Base-by-base conservation (phyloP, 2,329 filamentous ascomycete genomes). In the Aspergillus alliaceus region DNA sequence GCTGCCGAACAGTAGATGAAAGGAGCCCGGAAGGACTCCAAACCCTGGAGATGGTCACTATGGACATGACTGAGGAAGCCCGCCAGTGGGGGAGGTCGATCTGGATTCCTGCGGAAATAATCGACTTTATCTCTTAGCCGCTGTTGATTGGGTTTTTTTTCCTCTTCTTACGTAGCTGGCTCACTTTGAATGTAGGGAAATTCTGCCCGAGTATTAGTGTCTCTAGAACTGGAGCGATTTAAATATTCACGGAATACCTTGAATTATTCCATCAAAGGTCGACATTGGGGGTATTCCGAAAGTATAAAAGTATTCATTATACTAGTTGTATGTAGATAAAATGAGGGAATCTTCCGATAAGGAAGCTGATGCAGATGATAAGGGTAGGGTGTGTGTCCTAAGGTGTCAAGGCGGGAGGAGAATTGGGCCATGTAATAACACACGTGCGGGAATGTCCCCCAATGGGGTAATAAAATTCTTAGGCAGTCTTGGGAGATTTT, bases 21-120 rank as follows among this genome's bases (percentile, higher is more conserved):
- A 0, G 91, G 90, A 27, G 90, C 86, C 46, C 86, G 84, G 53
- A 93, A 81, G 12, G 82, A 84, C 65, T 96, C 91, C 1, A 97
- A 81, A 0, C 93, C 93, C 34, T 83, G 82, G 1, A 97, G 82
- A 74, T 97, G 93, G 66, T 97, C 93, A 62, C 89, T 96, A 70
- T 97, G 93, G 2, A 96, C 86, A 82, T 98, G 93, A 73, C 90
- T 96, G 25, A 98, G 80, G 69, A 98, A 96, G 72, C 89, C 95
- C 15, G 90, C 92, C 54, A 95, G 75, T 0, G 91, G 90, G 4
- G 89, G 82, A 15, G 75, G 81, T 15, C 75, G 74, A 6, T 78
- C 78, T 4, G 79, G 75, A 47, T 81, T 79, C 15, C 75, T 77
- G 24, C 90, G 85, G 66, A 97, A 97, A 77, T 87, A 91, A 74